Evolutionary conservation across 352 stramenopile species (phyloP), one percentile per base, ranked within the genome.

Genomic region (Globisporangium canariense): DNA sequence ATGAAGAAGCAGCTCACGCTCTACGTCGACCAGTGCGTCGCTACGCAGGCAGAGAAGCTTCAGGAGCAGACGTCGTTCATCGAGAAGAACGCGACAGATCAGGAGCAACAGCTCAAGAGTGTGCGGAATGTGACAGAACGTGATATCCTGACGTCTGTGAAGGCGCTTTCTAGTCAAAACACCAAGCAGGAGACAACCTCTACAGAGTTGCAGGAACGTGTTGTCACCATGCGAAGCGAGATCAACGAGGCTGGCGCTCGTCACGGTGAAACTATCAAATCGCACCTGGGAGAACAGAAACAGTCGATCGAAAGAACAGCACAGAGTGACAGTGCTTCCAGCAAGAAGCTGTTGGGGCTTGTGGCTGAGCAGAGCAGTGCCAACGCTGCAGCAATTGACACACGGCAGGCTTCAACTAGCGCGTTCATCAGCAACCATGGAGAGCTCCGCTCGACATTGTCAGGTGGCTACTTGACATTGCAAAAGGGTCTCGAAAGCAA

Each of bases 21-120:
- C 66, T 79, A 75, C 32, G 70, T 88, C 43, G 77, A 82, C 28
- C 76, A 74, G 40, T 83, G 73, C 56, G 70, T 80, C 22, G 66
- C 79, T 43, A 72, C 47, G 11, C 75, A 84, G 54, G 34, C 60
- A 3, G 63, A 73, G 46, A 80, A 79, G 46, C 71, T 88, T 8
- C 34, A 74, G 20, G 70, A 83, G 43, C 76, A 88, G 46, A 82
- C 78, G n/a, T 34, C 56, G 36, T 56, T 85, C 6, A 69, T 88
- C 34, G 67, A 83, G 62, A 66, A 69, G 52, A 78, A 68, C 32
- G 54, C 66, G 16, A 54, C 58, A 25, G 67, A 71, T 2, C 76
- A 85, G 45, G 66, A 80, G 34, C 68, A 73, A 28, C 67, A 85
- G 25, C 58, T 88, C n/a, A 61, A 55, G 14, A 55, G 66, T 2